Evolutionary conservation across 2,329 filamentous ascomycete genomes (phyloP).

Genomic region (Xylaria sp.): DNA sequence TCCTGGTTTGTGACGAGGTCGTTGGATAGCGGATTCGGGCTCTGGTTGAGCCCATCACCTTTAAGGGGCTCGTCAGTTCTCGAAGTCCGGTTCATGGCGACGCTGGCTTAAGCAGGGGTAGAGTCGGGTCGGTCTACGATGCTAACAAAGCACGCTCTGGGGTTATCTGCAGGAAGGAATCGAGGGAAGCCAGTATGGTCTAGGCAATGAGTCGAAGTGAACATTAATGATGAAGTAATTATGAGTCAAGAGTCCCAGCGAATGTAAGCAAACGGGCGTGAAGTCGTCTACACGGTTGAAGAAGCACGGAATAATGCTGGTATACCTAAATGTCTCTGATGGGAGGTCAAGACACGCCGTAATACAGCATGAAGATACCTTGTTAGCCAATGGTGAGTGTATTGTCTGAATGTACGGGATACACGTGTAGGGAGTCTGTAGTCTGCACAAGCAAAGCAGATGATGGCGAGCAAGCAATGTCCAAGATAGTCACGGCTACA

Average conservation of each 20-base stretch:
- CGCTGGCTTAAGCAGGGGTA: background rate
- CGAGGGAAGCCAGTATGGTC: background rate
- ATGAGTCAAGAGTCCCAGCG: conserved; percentile 1
- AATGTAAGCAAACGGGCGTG: conserved; percentile 5
- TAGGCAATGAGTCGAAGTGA: background rate
- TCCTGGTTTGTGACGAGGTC: conserved; percentile 55
- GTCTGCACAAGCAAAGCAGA: background rate
- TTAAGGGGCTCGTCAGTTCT: conserved; percentile 36
- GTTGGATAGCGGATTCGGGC: conserved; percentile 46
- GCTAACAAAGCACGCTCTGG: background rate
- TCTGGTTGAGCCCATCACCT: conserved; percentile 48
- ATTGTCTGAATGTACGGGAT: background rate
- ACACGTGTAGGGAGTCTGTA: background rate
- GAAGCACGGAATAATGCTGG: background rate
- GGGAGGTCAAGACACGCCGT: background rate
- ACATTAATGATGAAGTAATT: background rate
- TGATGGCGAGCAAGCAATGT: background rate
- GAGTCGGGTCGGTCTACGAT: background rate
- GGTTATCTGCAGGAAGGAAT: background rate
- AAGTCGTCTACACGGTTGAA: background rate
- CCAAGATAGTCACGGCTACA: background rate
- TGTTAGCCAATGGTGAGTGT: background rate
- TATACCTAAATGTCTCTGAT: background rate
- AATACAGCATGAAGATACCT: background rate
- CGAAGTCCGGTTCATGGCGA: conserved; percentile 32